phyloP scores from a whole-genome alignment of 768 basidiomycete species.

The Thelephora ganbajun region DNA sequence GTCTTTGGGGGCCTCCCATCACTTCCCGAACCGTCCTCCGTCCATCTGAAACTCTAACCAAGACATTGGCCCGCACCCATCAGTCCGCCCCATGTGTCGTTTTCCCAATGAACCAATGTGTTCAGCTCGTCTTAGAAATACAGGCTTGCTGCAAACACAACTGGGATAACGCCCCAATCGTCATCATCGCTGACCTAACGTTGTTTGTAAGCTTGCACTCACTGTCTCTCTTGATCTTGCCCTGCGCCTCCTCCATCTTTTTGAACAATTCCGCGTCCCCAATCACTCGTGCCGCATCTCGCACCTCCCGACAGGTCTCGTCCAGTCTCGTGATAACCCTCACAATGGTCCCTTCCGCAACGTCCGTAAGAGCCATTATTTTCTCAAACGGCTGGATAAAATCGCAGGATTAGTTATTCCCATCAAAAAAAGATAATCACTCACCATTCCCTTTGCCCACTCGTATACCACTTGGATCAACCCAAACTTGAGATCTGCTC shows the following conservation, averaged over 20 bases:
- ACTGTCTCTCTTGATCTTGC: slow-evolving; percentile 94
- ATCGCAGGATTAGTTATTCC: neutral
- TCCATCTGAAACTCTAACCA: too few relatives aligned
- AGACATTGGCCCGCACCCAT: too few relatives aligned
- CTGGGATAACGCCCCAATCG: slow-evolving; percentile 20
- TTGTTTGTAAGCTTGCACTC: slow-evolving; percentile 22
- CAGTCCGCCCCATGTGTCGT: too few relatives aligned
- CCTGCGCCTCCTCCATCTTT: slow-evolving; percentile 95
- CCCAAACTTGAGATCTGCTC: slow-evolving; percentile 74
- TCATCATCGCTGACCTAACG: neutral
- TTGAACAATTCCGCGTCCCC: slow-evolving; percentile 92
- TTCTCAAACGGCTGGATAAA: slow-evolving; percentile 78
- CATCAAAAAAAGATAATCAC: slow-evolving; percentile 10
- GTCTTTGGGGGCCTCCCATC: too few relatives aligned
- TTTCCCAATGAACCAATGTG: too few relatives aligned
- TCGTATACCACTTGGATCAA: slow-evolving; percentile 95
- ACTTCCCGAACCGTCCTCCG: too few relatives aligned
- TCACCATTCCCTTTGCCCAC: slow-evolving; percentile 97
- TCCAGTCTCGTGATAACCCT: slow-evolving; percentile 91
- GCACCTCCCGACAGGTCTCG: slow-evolving; percentile 91
- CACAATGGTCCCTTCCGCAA: slow-evolving; percentile 94
- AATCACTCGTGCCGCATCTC: slow-evolving; percentile 94
- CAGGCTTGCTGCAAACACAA: slow-evolving; percentile 78
- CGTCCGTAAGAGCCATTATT: slow-evolving; percentile 84
- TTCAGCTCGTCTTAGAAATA: slow-evolving; percentile 49